Conservation (phyloP, 2,329 filamentous ascomycete species). For the Pseudogymnoascus sp. region DNA sequence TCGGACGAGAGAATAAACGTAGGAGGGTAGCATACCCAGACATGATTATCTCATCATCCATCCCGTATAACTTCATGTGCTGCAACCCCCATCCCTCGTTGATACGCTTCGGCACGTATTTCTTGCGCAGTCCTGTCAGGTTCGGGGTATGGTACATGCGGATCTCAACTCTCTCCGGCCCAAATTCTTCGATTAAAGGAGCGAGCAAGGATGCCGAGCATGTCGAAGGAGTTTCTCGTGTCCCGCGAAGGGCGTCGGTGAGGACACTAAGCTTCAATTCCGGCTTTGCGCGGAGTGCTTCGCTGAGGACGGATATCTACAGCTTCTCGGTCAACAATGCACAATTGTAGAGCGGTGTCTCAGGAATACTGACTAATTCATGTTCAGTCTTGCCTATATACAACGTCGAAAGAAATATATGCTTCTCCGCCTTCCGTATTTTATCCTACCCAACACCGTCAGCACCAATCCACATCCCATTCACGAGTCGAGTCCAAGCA, state of each 20-base stretch:
- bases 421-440: slow-evolving; percentile 67
- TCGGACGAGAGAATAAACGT: background rate
- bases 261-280: slow-evolving; percentile 77
- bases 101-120: slow-evolving; percentile 75
- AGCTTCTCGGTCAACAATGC: slow-evolving; percentile 15
- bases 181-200: slow-evolving; percentile 77
- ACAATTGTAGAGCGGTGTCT: background rate
- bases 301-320: slow-evolving; percentile 66
- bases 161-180: slow-evolving; percentile 75
- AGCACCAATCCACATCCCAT: slow-evolving; percentile 17
- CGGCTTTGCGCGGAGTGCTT: slow-evolving; percentile 66
- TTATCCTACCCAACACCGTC: slow-evolving; percentile 49
- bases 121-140: slow-evolving; percentile 77
- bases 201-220: slow-evolving; percentile 85
- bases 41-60: slow-evolving; percentile 92
- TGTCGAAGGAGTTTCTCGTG: slow-evolving; percentile 75
- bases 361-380: slow-evolving; percentile 55
- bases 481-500: background rate
- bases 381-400: slow-evolving; percentile 93
- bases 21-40: slow-evolving; percentile 62
- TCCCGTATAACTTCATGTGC: slow-evolving; percentile 97
- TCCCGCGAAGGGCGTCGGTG: slow-evolving; percentile 85
- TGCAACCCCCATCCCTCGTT: slow-evolving; percentile 98
- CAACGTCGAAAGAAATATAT: slow-evolving; percentile 89
- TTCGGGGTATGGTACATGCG: slow-evolving; percentile 99